A percentile compares a stretch with the other conserved stretches of the same genome.
These are phyloP conservation scores for Aspergillus baeticus DNA, from an alignment of 495 filamentous ascomycete genomes.

Conservation along the genomic window DNA sequence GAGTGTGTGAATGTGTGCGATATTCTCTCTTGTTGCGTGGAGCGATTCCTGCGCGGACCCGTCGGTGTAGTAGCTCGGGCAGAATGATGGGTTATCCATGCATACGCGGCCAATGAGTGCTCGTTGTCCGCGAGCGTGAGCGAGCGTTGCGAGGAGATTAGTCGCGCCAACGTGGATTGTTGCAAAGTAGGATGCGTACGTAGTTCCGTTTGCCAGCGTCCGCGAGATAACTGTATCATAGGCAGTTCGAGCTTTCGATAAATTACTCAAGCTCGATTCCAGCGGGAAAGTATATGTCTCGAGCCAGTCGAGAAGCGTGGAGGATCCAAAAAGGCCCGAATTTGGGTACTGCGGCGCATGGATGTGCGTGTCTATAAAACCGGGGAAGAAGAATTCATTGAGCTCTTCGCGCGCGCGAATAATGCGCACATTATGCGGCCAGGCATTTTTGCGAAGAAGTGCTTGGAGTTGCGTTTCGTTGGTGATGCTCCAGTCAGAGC, in stretches of 20 bases:
- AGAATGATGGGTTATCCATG: conserved; percentile 71
- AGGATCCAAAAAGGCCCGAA: conserved; percentile 83
- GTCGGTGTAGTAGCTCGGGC: conserved; percentile 76
- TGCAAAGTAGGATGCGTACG: conserved; percentile 87
- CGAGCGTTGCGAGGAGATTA: conserved; percentile 83
- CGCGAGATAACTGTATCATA: conserved; percentile 74
- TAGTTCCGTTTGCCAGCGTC: conserved; percentile 87
- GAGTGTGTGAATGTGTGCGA: conserved; percentile 63
- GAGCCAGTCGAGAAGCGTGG: conserved; percentile 88
- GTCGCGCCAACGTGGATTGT: conserved; percentile 80
- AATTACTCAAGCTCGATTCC: conserved; percentile 63
- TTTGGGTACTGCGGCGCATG: conserved; percentile 96
- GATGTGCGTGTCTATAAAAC: conserved; percentile 96
- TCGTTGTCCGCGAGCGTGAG: conserved; percentile 72
- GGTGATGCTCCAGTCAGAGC: conserved; percentile 33
- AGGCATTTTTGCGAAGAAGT: conserved; percentile 47
- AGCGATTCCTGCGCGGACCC: conserved; percentile 54
- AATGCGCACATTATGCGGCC: conserved; percentile 17
- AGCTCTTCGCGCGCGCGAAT: conserved; percentile 32
- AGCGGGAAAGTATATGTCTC: conserved; percentile 94
- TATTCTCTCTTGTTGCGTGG: conserved; percentile 55
- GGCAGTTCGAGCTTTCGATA: conserved; percentile 48
- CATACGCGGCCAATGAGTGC: conserved; percentile 88
- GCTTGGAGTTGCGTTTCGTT: conserved; percentile 39
- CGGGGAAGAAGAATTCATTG: conserved; percentile 83